Percentiles rank a stretch among this genome's conserved stretches.
Conservation (phyloP, 192 early-diverging fungal genomes). For the Chytriomyces confervae region DNA sequence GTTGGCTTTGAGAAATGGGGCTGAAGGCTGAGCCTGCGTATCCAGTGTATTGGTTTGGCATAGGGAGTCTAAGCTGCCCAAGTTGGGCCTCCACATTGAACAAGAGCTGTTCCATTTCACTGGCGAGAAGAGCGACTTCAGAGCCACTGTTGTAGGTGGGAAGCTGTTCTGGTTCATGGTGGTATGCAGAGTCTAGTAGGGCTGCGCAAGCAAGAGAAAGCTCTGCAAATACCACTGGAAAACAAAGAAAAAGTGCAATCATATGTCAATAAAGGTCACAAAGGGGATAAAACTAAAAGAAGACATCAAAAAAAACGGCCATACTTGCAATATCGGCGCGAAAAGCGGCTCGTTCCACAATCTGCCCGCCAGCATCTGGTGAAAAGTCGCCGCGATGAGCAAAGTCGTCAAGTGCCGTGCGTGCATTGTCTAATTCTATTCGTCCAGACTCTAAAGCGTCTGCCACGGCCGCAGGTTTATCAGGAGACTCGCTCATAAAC, state of each 20-base stretch:
- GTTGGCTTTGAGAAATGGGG: background rate
- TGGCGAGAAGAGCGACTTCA: background rate
- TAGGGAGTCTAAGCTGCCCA: background rate
- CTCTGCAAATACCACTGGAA: conserved; percentile 19
- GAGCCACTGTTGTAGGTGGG: conserved; percentile 12
- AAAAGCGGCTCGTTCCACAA: conserved; percentile 13
- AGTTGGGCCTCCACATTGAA: background rate
- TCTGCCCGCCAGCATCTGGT: background rate
- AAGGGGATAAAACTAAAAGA: background rate
- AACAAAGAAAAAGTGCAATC: background rate
- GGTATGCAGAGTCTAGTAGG: conserved; percentile 9
- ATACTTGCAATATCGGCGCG: conserved; percentile 17
- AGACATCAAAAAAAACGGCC: background rate
- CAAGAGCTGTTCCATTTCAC: conserved; percentile 20
- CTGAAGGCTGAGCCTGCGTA: background rate
- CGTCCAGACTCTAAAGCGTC: conserved; percentile 6
- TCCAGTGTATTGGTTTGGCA: background rate
- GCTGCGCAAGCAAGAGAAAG: conserved; percentile 10
- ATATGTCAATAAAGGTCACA: background rate
- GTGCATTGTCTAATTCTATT: conserved; percentile 3
- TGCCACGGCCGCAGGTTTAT: background rate
- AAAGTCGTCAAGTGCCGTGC: conserved; percentile 4
- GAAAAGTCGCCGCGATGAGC: background rate
- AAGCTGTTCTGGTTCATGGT: conserved; percentile 14
- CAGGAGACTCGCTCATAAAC: conserved; percentile 13